Percentiles rank a stretch among this genome's conserved stretches.
These are phyloP conservation scores for Monosporascus ibericus DNA, from an alignment of 2,329 filamentous ascomycete species.

Conservation along the genomic window DNA sequence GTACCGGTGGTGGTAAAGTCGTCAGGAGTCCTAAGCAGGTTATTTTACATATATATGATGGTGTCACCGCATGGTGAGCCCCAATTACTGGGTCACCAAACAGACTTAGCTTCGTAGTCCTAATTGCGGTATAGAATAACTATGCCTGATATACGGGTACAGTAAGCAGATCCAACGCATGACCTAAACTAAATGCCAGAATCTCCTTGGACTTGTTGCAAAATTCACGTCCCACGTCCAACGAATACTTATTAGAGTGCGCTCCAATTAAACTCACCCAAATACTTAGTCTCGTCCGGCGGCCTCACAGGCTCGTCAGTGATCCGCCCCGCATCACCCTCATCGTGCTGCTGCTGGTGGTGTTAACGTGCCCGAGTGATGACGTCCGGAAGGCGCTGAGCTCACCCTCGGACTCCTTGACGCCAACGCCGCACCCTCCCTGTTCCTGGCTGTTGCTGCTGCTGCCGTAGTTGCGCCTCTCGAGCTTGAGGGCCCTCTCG, in stretches of 20 bases:
- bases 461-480: slow-evolving; percentile 5
- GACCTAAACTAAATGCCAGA: no score
- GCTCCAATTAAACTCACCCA: no score
- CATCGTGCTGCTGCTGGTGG: slow-evolving; percentile 12
- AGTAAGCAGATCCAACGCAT: no score
- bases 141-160: no score
- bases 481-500: slow-evolving; percentile 19
- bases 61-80: no score
- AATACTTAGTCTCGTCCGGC: no score
- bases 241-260: neutral
- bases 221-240: neutral
- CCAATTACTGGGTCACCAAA: no score
- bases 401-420: slow-evolving; percentile 14
- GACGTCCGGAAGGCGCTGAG: slow-evolving; percentile 3
- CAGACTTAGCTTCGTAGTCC: no score
- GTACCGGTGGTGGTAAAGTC: no score
- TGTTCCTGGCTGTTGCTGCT: neutral
- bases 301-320: slow-evolving; percentile 7
- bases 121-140: no score
- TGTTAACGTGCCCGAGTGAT: neutral
- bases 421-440: neutral
- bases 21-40: no score
- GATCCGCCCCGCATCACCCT: slow-evolving; percentile 18
- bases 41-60: no score
- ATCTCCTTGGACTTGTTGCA: neutral